These are phyloP conservation scores for Boletus vinaceobasis DNA, from an alignment of 768 basidiomycete genomes.

Conservation along the genomic window DNA sequence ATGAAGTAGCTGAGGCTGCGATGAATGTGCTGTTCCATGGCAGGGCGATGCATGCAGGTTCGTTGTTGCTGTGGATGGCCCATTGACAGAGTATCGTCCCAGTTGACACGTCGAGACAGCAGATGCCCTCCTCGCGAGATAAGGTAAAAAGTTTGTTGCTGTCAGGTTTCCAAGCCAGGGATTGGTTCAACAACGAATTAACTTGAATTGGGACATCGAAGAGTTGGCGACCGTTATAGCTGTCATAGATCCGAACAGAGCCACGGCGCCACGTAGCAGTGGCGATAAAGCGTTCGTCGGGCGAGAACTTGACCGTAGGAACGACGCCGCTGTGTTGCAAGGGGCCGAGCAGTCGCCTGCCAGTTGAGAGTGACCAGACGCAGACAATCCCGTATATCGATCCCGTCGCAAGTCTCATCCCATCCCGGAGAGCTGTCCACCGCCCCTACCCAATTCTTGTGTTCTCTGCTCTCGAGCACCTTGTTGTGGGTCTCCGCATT, in stretches of 20 bases:
- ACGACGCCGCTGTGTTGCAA: background rate
- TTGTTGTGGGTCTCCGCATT: background rate
- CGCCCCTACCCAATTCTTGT: rapidly evolving
- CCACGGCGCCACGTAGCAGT: background rate
- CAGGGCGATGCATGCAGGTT: too few species aligned
- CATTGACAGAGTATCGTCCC: too few species aligned
- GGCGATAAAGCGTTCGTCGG: background rate
- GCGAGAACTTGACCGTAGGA: background rate
- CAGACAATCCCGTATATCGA: background rate
- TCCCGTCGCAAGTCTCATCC: background rate
- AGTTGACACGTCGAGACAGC: too few species aligned
- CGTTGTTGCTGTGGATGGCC: too few species aligned
- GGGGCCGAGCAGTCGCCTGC: background rate
- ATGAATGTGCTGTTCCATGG: background rate
- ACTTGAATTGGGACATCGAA: too few species aligned
- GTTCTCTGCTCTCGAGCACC: background rate
- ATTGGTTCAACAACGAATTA: too few species aligned
- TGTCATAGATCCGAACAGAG: too few species aligned
- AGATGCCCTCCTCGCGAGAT: too few species aligned
- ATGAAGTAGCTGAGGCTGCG: background rate
- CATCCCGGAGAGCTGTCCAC: background rate
- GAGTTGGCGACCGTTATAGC: background rate
- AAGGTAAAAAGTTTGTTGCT: too few species aligned
- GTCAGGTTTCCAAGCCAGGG: too few species aligned
- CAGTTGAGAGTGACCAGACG: background rate